Percentiles rank a stretch among this genome's conserved stretches.
These are phyloP conservation scores for Chiua virens DNA, from an alignment of 768 basidiomycete species.

Conservation along the genomic window DNA sequence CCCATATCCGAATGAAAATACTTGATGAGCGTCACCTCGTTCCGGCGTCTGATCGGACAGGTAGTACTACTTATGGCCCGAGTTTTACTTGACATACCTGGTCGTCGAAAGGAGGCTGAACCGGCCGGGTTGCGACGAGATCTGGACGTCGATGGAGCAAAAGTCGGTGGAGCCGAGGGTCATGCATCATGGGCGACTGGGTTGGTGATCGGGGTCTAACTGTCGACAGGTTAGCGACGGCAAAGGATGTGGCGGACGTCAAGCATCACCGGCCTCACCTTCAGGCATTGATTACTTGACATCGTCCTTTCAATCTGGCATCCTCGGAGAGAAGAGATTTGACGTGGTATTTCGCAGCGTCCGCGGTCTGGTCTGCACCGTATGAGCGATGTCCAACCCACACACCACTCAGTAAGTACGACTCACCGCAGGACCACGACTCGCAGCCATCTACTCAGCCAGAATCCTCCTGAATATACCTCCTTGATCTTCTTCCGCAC, in stretches of 20 bases:
- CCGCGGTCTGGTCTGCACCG: conserved; percentile 44
- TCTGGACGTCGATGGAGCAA: conserved; percentile 35
- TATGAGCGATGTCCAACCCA: conserved; percentile 13
- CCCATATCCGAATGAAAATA: conserved; percentile 41
- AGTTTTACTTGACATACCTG: conserved; percentile 34
- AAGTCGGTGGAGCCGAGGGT: conserved; percentile 42
- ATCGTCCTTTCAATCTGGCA: conserved; percentile 38
- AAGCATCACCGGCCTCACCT: conserved; percentile 26
- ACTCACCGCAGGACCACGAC: no score
- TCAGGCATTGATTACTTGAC: conserved; percentile 46
- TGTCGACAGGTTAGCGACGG: no score
- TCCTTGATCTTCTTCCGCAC: no score
- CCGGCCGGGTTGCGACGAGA: conserved; percentile 32
- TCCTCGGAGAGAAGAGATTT: conserved; percentile 36
- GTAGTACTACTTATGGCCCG: conserved; percentile 38
- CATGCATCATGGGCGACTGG: conserved; percentile 34
- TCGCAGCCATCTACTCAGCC: no score
- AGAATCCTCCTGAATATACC: conserved; percentile 28
- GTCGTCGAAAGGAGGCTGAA: conserved; percentile 32
- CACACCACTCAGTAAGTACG: no score
- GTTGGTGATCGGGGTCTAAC: conserved; percentile 33
- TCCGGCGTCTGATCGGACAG: conserved; percentile 37
- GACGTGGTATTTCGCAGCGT: conserved; percentile 35
- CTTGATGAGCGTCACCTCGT: conserved; percentile 42
- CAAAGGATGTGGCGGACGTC: no score